Percentiles rank a stretch among this genome's conserved stretches.
phyloP scores from a whole-genome alignment of 495 filamentous ascomycete species.

The Poronia punctata region DNA sequence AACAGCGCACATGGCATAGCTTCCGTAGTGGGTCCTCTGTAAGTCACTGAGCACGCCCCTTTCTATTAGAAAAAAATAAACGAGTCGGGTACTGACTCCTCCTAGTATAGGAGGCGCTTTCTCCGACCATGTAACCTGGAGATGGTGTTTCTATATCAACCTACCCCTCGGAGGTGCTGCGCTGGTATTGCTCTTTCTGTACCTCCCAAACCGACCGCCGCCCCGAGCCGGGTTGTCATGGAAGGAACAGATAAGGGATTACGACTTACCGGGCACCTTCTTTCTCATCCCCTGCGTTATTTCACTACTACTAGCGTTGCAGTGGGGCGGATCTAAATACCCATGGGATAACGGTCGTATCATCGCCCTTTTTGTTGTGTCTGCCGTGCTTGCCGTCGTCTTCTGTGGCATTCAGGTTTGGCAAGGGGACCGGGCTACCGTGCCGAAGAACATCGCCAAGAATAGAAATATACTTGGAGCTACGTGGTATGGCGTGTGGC shows the following conservation, averaged over 20 bases:
- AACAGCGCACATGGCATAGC: slow-evolving; percentile 67
- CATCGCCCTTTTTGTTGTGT: slow-evolving; percentile 63
- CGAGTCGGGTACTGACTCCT: background rate
- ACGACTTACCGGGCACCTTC: slow-evolving; percentile 60
- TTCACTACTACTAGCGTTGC: slow-evolving; percentile 68
- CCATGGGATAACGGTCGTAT: slow-evolving; percentile 59
- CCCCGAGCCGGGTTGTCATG: slow-evolving; percentile 18
- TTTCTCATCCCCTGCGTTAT: slow-evolving; percentile 55
- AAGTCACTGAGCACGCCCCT: slow-evolving; percentile 24
- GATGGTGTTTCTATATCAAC: slow-evolving; percentile 44
- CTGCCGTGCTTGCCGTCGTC: slow-evolving; percentile 52
- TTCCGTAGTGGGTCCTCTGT: slow-evolving; percentile 57
- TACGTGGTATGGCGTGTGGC: slow-evolving; percentile 49
- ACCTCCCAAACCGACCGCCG: slow-evolving; percentile 22
- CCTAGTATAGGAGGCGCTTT: slow-evolving; percentile 67
- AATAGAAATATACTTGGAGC: slow-evolving; percentile 46
- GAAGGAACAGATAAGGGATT: slow-evolving; percentile 43
- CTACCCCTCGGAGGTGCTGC: slow-evolving; percentile 50
- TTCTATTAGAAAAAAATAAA: background rate
- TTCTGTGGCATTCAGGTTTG: slow-evolving; percentile 59
- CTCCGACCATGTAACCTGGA: slow-evolving; percentile 31
- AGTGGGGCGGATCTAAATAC: slow-evolving; percentile 76
- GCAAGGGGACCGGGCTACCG: slow-evolving; percentile 59
- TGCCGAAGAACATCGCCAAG: slow-evolving; percentile 60
- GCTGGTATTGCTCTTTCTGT: slow-evolving; percentile 47